Base-by-base conservation (phyloP, 345 rosid genomes). In the Conringia planisiliqua region DNA sequence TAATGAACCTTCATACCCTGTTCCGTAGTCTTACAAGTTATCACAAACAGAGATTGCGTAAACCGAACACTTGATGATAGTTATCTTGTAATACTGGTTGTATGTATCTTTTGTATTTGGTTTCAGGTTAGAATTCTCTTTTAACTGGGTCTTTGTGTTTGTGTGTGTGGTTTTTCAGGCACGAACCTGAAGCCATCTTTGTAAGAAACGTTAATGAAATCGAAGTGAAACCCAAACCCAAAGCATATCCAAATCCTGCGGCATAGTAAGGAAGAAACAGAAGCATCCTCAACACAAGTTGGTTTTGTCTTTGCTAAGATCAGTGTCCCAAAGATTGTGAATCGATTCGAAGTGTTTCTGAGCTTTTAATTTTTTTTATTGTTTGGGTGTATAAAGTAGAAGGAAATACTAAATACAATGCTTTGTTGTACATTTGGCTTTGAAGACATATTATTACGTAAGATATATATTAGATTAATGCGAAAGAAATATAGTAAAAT, bases 201-300 rank as follows among this genome's bases (percentile, higher is more conserved):
- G 85, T 92, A 18, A 88, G 98, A 43, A 88, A 82, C 62, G 87
- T 90, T 72, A 90, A 90, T 40, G 93, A 95, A 75, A 84, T 92
- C 24, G 99, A 95, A 89, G 97, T 95, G 18, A 90, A 90, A 87
- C 97, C 96, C 4, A 92, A 95, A 69, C 97, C 99, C 4, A 95
- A 92, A 78, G 90, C 81, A 26, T 85, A 85, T 26, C 92, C 93
- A 4, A 95, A 84, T 72, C 86, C 92, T 47, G 92, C 87, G 0
- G 92, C 89, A 7, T 92, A 79, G 55, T 29, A 32, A 38, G 42
- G 62, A 67, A 39, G 71, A 44, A 44, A 33, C n/a, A 44, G 58
- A 55, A 56, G 71, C 62, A 16, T 38, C 44, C 6, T 29, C 55
- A n/a, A 27, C 55, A 44, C 40, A 38, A 17, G 72, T 66, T 66